These are phyloP conservation scores for Ceriops decandra DNA, from an alignment of 345 rosid genomes.

Conservation along the genomic window DNA sequence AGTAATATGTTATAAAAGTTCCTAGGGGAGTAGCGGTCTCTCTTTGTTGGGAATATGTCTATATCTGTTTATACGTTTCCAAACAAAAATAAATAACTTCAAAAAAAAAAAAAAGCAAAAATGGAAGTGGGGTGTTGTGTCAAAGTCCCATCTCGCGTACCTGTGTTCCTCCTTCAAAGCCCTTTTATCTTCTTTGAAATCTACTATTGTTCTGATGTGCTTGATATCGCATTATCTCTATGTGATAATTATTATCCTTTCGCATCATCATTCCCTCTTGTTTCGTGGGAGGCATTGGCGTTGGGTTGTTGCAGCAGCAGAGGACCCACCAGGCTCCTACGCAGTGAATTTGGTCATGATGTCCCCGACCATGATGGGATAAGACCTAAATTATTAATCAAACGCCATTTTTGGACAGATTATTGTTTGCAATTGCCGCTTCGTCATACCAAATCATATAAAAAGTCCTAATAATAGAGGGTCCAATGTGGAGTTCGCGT, in stretches of 20 bases:
- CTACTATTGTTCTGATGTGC: no score
- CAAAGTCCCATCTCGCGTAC: slow-evolving; percentile 20
- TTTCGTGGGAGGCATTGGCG: background rate
- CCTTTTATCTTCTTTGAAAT: background rate
- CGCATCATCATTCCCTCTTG: background rate
- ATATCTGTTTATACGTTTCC: slow-evolving; percentile 46
- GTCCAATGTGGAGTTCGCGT: no score
- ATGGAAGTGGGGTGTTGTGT: background rate
- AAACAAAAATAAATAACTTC: slow-evolving; percentile 18
- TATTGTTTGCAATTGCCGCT: no score
- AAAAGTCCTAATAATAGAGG: no score
- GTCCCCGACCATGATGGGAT: no score
- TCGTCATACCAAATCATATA: no score
- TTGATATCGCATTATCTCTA: no score
- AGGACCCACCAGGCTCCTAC: slow-evolving; percentile 13
- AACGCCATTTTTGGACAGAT: background rate
- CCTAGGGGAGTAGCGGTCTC: slow-evolving; percentile 27
- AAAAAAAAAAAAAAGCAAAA: background rate
- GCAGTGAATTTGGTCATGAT: background rate
- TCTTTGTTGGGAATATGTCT: slow-evolving; percentile 39
- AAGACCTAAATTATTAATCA: background rate
- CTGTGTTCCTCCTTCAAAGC: background rate
- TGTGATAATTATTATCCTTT: background rate
- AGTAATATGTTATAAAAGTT: slow-evolving; percentile 25
- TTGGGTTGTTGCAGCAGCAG: background rate